Evolutionary conservation across 495 filamentous ascomycete genomes (phyloP).

Genomic region (Annulohypoxylon moriforme): DNA sequence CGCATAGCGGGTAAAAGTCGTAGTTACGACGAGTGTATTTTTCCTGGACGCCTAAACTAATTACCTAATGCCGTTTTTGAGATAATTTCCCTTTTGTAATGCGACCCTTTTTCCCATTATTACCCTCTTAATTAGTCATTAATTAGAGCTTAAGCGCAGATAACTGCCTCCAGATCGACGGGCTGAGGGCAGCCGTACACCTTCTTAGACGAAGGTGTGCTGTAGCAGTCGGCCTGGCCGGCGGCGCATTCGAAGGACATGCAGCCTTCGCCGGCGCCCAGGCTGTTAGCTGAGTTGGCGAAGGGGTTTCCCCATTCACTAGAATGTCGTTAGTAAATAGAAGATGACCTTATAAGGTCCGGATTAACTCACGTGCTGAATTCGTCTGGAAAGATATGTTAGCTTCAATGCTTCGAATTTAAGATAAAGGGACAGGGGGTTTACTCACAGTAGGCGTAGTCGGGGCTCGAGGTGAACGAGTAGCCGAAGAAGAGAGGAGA

Average conservation of each 20-base stretch:
- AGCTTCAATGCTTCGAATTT: slow-evolving; percentile 9
- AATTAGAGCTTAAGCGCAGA: slow-evolving; percentile 10
- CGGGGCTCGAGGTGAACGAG: slow-evolving; percentile 44
- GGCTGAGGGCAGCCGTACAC: slow-evolving; percentile 47
- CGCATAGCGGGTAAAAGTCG: background rate
- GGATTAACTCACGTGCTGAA: slow-evolving; percentile 37
- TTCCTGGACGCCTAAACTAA: background rate
- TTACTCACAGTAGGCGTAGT: slow-evolving; percentile 46
- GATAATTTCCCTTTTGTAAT: background rate
- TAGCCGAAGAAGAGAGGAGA: slow-evolving; percentile 50
- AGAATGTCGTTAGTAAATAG: background rate
- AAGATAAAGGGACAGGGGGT: background rate
- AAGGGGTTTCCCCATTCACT: slow-evolving; percentile 49
- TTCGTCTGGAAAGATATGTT: slow-evolving; percentile 39
- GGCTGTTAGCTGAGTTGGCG: slow-evolving; percentile 33
- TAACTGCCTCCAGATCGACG: slow-evolving; percentile 33
- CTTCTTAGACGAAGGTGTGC: slow-evolving; percentile 38
- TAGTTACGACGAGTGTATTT: background rate
- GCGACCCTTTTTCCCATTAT: background rate
- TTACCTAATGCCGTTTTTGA: background rate
- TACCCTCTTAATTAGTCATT: background rate
- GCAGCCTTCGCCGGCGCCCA: slow-evolving; percentile 42
- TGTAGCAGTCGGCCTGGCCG: slow-evolving; percentile 41
- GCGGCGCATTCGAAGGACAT: slow-evolving; percentile 45
- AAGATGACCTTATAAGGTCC: background rate